Conservation (phyloP, 78 protist species). For the Polysphondylium violaceum region DNA sequence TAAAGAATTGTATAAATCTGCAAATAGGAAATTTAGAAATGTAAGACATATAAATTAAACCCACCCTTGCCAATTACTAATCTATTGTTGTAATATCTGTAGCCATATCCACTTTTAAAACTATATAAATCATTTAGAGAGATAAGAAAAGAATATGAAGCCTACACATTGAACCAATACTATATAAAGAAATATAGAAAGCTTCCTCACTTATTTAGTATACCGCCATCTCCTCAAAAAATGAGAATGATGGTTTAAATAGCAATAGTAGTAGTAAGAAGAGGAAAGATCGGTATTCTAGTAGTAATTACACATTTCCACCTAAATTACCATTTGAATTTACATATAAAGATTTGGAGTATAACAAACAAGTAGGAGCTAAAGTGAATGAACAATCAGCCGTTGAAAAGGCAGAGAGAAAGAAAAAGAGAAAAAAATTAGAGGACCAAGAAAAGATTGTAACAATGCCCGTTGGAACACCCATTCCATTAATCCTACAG, state of each 20-base stretch:
- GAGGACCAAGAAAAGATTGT: conserved; percentile 39
- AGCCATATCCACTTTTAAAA: no score
- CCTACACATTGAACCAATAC: neutral
- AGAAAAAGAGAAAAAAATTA: neutral
- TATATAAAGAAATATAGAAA: neutral
- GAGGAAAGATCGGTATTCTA: no score
- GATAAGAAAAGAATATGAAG: neutral
- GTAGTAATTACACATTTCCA: neutral
- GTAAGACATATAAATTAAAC: neutral
- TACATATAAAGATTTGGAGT: neutral
- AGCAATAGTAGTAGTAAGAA: neutral
- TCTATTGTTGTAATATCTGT: no score
- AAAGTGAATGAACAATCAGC: neutral
- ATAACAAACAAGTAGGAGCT: neutral
- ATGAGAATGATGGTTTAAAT: neutral
- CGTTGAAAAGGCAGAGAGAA: neutral
- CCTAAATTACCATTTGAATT: neutral
- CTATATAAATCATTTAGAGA: conserved; percentile 1
- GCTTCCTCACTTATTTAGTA: conserved; percentile 9
- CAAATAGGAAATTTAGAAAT: neutral
- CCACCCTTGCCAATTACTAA: no score
- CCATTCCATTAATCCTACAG: conserved; percentile 49
- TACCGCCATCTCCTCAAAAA: neutral
- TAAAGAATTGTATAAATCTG: conserved; percentile 13
- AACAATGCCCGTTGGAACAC: conserved; percentile 79